These are phyloP conservation scores for Fusarium goolgardi DNA, from an alignment of 2,329 filamentous ascomycete species.

Conservation along the genomic window DNA sequence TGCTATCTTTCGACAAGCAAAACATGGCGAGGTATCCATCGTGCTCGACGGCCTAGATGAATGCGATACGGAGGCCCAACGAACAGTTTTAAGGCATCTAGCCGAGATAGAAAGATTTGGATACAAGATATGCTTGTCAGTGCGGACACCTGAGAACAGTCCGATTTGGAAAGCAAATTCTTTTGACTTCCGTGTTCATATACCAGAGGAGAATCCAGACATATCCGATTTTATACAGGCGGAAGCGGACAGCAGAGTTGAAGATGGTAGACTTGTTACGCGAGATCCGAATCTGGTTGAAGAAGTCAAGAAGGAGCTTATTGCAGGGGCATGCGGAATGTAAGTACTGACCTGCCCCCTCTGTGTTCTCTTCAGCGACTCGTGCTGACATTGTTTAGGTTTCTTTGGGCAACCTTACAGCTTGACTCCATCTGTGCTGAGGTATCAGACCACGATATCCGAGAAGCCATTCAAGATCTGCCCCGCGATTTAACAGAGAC, in stretches of 20 bases:
- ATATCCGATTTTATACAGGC: slow-evolving; percentile 39
- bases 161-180: not conserved
- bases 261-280: slow-evolving; percentile 13
- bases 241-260: slow-evolving; percentile 22
- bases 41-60: slow-evolving; percentile 39
- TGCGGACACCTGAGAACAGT: not conserved
- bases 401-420: slow-evolving; percentile 54
- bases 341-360: not conserved
- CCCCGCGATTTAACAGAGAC: slow-evolving; percentile 49
- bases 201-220: slow-evolving; percentile 44
- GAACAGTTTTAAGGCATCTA: fast-evolving
- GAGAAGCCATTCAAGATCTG: slow-evolving; percentile 47
- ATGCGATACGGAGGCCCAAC: not conserved
- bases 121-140: slow-evolving; percentile 9
- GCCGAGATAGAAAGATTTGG: fast-evolving
- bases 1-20: not conserved
- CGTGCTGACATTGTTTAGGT: slow-evolving; percentile 4
- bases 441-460: slow-evolving; percentile 53
- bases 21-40: not conserved
- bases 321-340: slow-evolving; percentile 51
- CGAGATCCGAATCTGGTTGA: slow-evolving; percentile 32
- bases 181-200: not conserved
- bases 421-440: slow-evolving; percentile 51
- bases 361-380: fast-evolving
- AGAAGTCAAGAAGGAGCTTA: slow-evolving; percentile 39